Evolutionary conservation across 139 green algal species (phyloP).

Genomic region (Coccomyxa sp.): DNA sequence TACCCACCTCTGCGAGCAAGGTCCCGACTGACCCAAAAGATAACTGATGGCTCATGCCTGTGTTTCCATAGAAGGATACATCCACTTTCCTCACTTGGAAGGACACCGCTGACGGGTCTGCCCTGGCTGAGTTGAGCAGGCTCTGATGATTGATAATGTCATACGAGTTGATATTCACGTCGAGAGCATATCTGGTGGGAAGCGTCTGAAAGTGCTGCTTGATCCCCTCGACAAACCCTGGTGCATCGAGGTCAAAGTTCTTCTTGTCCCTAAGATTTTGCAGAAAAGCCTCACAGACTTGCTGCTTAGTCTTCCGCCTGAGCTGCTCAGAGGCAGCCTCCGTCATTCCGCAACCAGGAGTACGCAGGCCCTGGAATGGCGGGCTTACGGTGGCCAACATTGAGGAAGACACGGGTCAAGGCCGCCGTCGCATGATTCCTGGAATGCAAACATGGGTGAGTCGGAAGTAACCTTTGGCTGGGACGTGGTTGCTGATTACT

Average conservation of each 20-base stretch:
- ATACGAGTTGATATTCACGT: conserved; percentile 82
- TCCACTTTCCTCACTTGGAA: conserved; percentile 86
- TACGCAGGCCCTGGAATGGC: too few species aligned
- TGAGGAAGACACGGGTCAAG: too few species aligned
- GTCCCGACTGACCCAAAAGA: conserved; percentile 39
- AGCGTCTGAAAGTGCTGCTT: conserved; percentile 76
- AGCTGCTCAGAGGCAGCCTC: neutral
- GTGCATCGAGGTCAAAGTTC: conserved; percentile 58
- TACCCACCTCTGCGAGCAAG: conserved; percentile 7
- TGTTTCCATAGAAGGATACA: conserved; percentile 29
- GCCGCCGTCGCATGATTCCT: too few species aligned
- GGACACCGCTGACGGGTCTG: conserved; percentile 69
- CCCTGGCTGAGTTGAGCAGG: conserved; percentile 79
- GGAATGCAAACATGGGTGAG: too few species aligned
- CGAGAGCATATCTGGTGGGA: conserved; percentile 82
- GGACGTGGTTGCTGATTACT: too few species aligned
- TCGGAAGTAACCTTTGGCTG: too few species aligned
- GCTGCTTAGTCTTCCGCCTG: conserved; percentile 38
- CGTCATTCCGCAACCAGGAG: too few species aligned
- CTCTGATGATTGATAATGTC: conserved; percentile 92
- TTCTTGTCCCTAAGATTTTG: conserved; percentile 42
- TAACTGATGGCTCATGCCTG: conserved; percentile 15
- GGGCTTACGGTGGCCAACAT: too few species aligned
- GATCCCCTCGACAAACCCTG: conserved; percentile 60
- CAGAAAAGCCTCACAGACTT: conserved; percentile 68